Percentiles rank a stretch among this genome's conserved stretches.
These are phyloP conservation scores for Terana coerulea DNA, from an alignment of 768 basidiomycete genomes.

Conservation along the genomic window DNA sequence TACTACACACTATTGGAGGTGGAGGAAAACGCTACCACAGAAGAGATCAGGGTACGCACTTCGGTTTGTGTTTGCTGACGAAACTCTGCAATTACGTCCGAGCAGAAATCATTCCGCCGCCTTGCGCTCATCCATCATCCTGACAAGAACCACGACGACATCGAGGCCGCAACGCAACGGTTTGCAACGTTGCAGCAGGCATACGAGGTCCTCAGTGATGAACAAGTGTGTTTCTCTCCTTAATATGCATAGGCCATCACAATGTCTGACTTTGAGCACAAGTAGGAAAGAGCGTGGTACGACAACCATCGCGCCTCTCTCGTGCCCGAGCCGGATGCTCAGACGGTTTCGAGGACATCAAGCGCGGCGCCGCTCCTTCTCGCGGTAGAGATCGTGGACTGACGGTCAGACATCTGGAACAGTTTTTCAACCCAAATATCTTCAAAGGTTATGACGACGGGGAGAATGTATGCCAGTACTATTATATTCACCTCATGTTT, in stretches of 20 bases:
- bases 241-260: neutral
- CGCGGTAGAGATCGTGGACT: constrained; percentile 67
- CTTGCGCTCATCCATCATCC: constrained; percentile 85
- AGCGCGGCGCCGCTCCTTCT: constrained; percentile 57
- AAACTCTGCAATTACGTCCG: neutral
- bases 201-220: constrained; percentile 94
- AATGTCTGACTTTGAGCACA: constrained; percentile 18
- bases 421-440: constrained; percentile 74
- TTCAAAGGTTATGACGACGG: constrained; percentile 67
- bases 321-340: constrained; percentile 77
- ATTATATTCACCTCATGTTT: too few relatives aligned
- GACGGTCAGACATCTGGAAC: constrained; percentile 73
- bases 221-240: constrained; percentile 70
- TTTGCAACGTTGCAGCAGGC: constrained; percentile 92
- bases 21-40: constrained; percentile 74
- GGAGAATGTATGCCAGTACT: constrained; percentile 52
- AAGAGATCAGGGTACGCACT: constrained; percentile 79
- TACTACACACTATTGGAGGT: constrained; percentile 84
- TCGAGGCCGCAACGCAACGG: constrained; percentile 81
- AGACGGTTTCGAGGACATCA: constrained; percentile 84
- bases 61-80: neutral
- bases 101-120: constrained; percentile 57
- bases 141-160: constrained; percentile 80
- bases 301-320: constrained; percentile 87
- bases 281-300: constrained; percentile 98